These are phyloP conservation scores for Salix brachista DNA, from an alignment of 345 rosid species.

Conservation along the genomic window DNA sequence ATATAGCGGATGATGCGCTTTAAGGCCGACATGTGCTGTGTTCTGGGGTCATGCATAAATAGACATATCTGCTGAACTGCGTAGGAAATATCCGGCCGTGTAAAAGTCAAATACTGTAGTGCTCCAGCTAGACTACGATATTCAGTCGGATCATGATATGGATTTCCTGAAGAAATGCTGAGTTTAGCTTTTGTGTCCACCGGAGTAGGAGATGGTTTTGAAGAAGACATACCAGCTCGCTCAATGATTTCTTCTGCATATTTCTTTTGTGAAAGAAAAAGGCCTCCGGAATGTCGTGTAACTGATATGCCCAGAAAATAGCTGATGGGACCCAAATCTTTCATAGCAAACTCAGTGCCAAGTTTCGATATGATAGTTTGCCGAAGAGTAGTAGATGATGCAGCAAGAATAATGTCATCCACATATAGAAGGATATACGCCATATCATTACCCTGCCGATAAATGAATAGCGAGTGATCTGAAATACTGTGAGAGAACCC, in stretches of 20 bases:
- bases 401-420: background rate
- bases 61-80: background rate
- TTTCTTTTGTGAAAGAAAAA: background rate
- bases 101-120: background rate
- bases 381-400: background rate
- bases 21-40: background rate
- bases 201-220: background rate
- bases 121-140: background rate
- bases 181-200: background rate
- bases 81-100: background rate
- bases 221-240: background rate
- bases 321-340: slow-evolving; percentile 3
- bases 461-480: background rate
- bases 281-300: background rate
- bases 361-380: background rate
- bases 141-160: background rate
- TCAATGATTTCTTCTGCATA: background rate
- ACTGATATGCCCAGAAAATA: slow-evolving; percentile 3
- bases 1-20: background rate
- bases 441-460: background rate
- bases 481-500: too few species aligned
- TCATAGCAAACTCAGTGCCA: background rate
- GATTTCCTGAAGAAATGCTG: background rate
- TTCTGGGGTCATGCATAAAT: background rate
- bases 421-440: background rate